Base-by-base conservation (phyloP, 257 asterid species). In the Scutellaria barbata region DNA sequence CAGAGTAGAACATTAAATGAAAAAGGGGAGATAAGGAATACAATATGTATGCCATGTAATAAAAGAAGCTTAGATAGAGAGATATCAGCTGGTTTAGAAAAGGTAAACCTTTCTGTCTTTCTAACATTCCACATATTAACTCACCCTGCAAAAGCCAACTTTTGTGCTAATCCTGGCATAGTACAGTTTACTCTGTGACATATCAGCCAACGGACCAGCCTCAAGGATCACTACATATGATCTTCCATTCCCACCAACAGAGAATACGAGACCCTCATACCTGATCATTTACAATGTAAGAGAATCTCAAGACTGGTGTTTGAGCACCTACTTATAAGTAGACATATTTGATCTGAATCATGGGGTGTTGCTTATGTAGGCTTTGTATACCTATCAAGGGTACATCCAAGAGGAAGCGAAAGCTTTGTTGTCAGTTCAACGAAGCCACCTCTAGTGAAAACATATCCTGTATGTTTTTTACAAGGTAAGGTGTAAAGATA, bases 211-310 rank as follows among this genome's bases (percentile, higher is more conserved):
- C 69, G 97, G 97, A 68, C 98, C 98, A 40, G 96, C 90, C 79
- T 94, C 96, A 68, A 94, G 97, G 77, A 94, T 91, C 35, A 94
- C 57, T 62, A 91, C 90, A 47, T 89, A 94, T 25, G 99, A 83
- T 72, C 99, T 86, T 72, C 98, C 99, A 78, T 94, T 94, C 51
- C 97, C 99, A 48, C 99, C 99, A 71, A 94, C 89, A 20, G 99
- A 94, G 80, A 91, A 85, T 66, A 94, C 86, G 30, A 94, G 90
- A 66, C 99, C 99, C 74, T 91, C 99, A 17, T 94, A 91, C 87
- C 97, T 94, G 60, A 61, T 67, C 51, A 79, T 55, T 46, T 59
- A 33, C 16, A 64, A 16, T 22, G 51, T 70, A 71, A 74, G 25
- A 60, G 65, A 45, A 60, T 64, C 30, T 17, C 33, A 14, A n/a